Evolutionary conservation across 2,329 filamentous ascomycete species (phyloP).

Genomic region (Triangularia setosa): DNA sequence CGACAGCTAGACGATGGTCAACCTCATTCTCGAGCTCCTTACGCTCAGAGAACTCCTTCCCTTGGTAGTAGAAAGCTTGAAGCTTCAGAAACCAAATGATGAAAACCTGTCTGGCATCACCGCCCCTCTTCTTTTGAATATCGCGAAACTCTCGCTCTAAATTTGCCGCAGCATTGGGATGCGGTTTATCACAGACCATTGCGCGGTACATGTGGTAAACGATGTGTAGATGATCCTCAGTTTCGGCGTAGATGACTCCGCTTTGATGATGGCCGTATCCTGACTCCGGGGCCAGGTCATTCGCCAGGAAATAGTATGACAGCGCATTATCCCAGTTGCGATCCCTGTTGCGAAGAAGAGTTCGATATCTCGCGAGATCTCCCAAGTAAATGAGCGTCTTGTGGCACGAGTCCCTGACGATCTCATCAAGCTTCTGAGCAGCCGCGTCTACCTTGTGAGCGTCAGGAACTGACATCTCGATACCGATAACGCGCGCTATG

Average conservation of each 20-base stretch:
- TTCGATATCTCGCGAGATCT: constrained; percentile 83
- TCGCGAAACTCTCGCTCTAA: constrained; percentile 72
- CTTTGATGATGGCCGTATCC: constrained; percentile 87
- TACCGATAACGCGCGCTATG: constrained; percentile 26
- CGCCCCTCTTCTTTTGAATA: constrained; percentile 39
- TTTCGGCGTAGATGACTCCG: constrained; percentile 76
- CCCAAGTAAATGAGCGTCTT: constrained; percentile 81
- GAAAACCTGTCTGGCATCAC: constrained; percentile 36
- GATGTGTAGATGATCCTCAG: constrained; percentile 75
- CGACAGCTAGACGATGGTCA: constrained; percentile 68
- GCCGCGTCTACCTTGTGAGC: constrained; percentile 43
- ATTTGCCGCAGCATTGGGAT: constrained; percentile 71
- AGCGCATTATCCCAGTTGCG: constrained; percentile 76
- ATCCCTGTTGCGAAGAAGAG: constrained; percentile 67
- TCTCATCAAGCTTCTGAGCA: constrained; percentile 48
- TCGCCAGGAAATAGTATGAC: constrained; percentile 80
- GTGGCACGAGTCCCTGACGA: constrained; percentile 72
- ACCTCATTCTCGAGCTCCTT: constrained; percentile 84
- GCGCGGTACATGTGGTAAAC: constrained; percentile 89
- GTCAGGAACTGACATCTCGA: constrained; percentile 37
- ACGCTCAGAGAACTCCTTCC: constrained; percentile 68
- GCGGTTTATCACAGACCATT: constrained; percentile 67
- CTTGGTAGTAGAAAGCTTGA: constrained; percentile 79
- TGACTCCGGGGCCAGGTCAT: constrained; percentile 70
- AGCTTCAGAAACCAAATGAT: constrained; percentile 78